Evolutionary conservation across 2,329 filamentous ascomycete species (phyloP).

Genomic region (Ilyonectria sp.): DNA sequence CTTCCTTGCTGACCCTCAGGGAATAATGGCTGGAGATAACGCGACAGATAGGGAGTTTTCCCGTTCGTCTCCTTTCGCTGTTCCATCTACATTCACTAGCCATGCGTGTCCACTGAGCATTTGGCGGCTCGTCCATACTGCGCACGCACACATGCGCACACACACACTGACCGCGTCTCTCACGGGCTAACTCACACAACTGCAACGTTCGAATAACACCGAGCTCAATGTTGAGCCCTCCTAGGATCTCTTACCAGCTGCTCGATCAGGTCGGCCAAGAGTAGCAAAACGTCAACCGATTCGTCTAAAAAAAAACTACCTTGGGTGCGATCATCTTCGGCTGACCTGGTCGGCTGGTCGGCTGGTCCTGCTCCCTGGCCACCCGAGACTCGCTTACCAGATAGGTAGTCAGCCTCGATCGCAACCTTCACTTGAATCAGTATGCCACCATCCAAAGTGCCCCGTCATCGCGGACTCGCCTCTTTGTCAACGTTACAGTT

Average conservation of each 20-base stretch:
- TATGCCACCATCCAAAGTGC: constrained; percentile 4
- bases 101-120: constrained; percentile 11
- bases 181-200: constrained; percentile 5
- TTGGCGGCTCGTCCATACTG: constrained; percentile 4
- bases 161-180: constrained; percentile 9
- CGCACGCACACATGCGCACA: not conserved
- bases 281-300: constrained; percentile 16
- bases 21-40: constrained; percentile 20
- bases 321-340: constrained; percentile 21
- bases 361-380: constrained; percentile 6
- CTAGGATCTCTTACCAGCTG: constrained; percentile 26
- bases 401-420: constrained; percentile 15
- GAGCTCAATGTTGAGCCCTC: constrained; percentile 37
- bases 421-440: constrained; percentile 17
- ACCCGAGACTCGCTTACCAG: constrained; percentile 15
- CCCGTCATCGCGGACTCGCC: constrained; percentile 10
- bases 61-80: constrained; percentile 13
- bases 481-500: constrained; percentile 21
- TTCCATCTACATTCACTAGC: constrained; percentile 4
- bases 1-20: not conserved
- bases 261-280: constrained; percentile 30
- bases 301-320: constrained; percentile 9
- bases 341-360: constrained; percentile 16
- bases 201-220: constrained; percentile 17
- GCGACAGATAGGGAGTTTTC: constrained; percentile 2